Conservation (phyloP, 768 basidiomycete genomes). For the Xanthoconium stramineum region DNA sequence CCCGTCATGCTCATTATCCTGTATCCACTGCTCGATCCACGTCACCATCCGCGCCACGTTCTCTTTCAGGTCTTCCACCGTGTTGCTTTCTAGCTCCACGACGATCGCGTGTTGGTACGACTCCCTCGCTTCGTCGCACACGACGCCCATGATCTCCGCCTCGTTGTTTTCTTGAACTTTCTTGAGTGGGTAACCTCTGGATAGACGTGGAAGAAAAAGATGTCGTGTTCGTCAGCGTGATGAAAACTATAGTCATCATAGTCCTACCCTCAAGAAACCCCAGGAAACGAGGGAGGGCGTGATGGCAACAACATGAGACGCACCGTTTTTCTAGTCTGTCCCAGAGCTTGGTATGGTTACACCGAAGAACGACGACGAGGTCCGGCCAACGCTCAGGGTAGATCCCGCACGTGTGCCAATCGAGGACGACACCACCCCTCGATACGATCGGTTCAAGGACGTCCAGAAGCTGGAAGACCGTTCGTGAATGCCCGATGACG, state of each 20-base stretch:
- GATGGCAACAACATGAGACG: background rate
- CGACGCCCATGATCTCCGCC: slow-evolving; percentile 95
- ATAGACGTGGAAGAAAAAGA: background rate
- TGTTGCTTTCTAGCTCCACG: slow-evolving; percentile 78
- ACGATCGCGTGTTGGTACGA: slow-evolving; percentile 87
- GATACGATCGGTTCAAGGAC: slow-evolving; percentile 73
- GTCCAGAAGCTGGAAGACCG: slow-evolving; percentile 65
- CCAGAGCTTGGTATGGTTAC: slow-evolving; percentile 86
- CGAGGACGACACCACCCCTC: slow-evolving; percentile 78
- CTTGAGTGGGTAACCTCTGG: slow-evolving; percentile 79
- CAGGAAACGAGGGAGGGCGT: too few species aligned
- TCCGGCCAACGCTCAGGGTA: slow-evolving; percentile 98
- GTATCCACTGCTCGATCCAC: slow-evolving; percentile 81
- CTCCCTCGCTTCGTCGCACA: slow-evolving; percentile 81
- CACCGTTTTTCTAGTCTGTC: slow-evolving; percentile 88
- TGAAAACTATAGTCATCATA: background rate
- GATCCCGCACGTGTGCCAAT: slow-evolving; percentile 92
- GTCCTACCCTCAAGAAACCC: background rate
- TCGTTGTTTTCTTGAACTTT: slow-evolving; percentile 99
- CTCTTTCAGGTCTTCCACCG: slow-evolving; percentile 73
- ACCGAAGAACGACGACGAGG: slow-evolving; percentile 88
- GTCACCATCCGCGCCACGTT: slow-evolving; percentile 85
- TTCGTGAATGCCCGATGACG: background rate
- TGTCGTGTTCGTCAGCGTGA: background rate
- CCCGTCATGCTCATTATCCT: slow-evolving; percentile 18